Percentiles rank a stretch among this genome's conserved stretches.
These are phyloP conservation scores for Irpex lacteus DNA, from an alignment of 1,284 basidiomycete genomes.

Conservation along the genomic window DNA sequence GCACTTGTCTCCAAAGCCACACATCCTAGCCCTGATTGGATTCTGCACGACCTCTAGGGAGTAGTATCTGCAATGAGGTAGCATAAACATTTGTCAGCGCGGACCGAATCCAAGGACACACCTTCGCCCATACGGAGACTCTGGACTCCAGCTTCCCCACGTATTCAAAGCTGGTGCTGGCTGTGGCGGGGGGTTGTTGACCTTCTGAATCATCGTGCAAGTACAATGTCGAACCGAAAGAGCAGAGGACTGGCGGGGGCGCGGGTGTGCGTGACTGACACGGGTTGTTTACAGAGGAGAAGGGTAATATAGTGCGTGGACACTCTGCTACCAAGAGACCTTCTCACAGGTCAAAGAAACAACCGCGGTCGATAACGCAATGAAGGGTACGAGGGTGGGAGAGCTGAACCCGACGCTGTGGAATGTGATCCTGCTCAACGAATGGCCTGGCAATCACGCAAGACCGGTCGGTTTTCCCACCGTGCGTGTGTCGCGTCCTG, in stretches of 20 bases:
- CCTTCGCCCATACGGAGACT: constrained; percentile 44
- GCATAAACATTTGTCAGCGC: constrained; percentile 11
- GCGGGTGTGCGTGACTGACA: not conserved
- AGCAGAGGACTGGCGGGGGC: constrained; percentile 4
- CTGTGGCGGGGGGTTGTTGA: constrained; percentile 33
- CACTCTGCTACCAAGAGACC: not conserved
- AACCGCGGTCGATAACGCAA: constrained; percentile 6
- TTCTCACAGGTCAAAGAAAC: constrained; percentile 11
- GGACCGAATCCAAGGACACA: constrained; percentile 28
- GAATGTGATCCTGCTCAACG: not conserved
- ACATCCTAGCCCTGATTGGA: constrained; percentile 87
- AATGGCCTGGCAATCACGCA: not conserved
- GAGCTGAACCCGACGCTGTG: constrained; percentile 14
- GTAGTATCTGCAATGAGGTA: constrained; percentile 56
- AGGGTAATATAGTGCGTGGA: constrained; percentile 10
- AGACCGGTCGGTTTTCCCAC: not conserved
- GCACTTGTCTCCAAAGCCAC: constrained; percentile 93
- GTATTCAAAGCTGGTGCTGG: constrained; percentile 26
- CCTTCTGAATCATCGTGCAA: constrained; percentile 59
- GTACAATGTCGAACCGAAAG: constrained; percentile 16
- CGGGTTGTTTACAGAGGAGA: not conserved
- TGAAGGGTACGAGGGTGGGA: constrained; percentile 12
- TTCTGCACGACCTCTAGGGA: constrained; percentile 83
- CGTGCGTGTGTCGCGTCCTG: not conserved
- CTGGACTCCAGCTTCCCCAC: constrained; percentile 39